phyloP scores from a whole-genome alignment of 2,329 filamentous ascomycete species.

The Colletotrichum sp. region DNA sequence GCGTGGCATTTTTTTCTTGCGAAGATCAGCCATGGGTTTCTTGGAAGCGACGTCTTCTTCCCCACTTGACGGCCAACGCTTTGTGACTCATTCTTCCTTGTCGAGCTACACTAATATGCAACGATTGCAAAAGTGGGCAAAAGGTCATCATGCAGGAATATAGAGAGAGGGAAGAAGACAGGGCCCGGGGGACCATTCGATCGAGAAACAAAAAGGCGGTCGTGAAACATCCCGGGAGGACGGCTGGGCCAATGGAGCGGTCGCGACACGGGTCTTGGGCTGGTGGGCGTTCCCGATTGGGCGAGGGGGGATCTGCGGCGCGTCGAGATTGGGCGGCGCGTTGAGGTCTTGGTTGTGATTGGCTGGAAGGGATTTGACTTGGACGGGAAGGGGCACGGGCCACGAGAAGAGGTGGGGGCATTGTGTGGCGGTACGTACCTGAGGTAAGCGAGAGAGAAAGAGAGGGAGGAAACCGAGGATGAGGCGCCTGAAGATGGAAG shows the following conservation, averaged over 20 bases:
- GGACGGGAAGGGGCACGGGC: not conserved
- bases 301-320: not conserved
- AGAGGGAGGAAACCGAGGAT: not conserved
- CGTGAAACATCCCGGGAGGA: slow-evolving; percentile 20
- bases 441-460: not conserved
- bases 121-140: not conserved
- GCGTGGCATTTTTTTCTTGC: not conserved
- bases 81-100: slow-evolving; percentile 16
- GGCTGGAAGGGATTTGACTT: not conserved
- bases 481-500: not conserved
- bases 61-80: not conserved
- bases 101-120: not conserved
- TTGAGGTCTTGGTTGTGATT: not conserved
- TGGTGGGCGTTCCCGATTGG: slow-evolving; percentile 11
- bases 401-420: not conserved
- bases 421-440: not conserved
- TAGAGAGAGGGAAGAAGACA: not conserved
- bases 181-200: not conserved
- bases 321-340: slow-evolving; percentile 22
- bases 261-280: not conserved
- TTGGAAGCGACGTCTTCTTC: not conserved
- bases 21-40: not conserved
- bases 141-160: not conserved
- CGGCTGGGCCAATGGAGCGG: slow-evolving; percentile 20
- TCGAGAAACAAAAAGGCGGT: slow-evolving; percentile 19